Percentiles rank a stretch among this genome's conserved stretches.
Conservation (phyloP, 2,329 filamentous ascomycete genomes). For the Colletotrichum simmondsii region DNA sequence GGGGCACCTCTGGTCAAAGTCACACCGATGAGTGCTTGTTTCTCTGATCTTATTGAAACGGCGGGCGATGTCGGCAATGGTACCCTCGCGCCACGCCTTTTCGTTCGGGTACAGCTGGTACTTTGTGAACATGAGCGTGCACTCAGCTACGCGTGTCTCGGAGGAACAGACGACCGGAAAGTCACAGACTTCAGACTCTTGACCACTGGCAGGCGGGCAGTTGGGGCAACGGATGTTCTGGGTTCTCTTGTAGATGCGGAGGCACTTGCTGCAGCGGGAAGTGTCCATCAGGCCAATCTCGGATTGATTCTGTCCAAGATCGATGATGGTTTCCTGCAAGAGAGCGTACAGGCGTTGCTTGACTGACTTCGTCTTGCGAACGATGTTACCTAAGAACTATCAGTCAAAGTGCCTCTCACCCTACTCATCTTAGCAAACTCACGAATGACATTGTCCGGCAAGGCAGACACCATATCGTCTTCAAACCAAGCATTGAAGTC, state of each 20-base stretch:
- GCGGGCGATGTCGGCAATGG: not conserved
- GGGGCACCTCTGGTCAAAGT: not conserved
- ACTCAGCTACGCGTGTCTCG: conserved; percentile 3
- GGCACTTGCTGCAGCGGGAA: not conserved
- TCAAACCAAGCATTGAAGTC: not conserved
- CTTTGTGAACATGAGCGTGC: not conserved
- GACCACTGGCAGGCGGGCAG: not conserved
- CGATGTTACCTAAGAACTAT: not conserved
- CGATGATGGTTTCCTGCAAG: not conserved
- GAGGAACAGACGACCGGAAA: not conserved
- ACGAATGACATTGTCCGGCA: not conserved
- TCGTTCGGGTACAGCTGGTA: not conserved
- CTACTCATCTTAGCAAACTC: not conserved
- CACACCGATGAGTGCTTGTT: not conserved
- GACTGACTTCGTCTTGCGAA: not conserved
- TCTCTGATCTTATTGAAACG: not conserved
- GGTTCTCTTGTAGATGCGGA: not conserved
- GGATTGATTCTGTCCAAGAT: not conserved
- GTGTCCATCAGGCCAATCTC: not conserved
- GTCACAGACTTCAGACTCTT: not conserved
- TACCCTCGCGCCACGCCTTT: not conserved
- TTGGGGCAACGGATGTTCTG: not conserved
- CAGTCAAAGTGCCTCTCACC: not conserved
- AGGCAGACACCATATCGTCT: not conserved
- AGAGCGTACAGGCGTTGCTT: not conserved